Percentiles rank a stretch among this genome's conserved stretches.
phyloP scores from a whole-genome alignment of 2,329 filamentous ascomycete genomes.

The Aspergillus fijiensis region DNA sequence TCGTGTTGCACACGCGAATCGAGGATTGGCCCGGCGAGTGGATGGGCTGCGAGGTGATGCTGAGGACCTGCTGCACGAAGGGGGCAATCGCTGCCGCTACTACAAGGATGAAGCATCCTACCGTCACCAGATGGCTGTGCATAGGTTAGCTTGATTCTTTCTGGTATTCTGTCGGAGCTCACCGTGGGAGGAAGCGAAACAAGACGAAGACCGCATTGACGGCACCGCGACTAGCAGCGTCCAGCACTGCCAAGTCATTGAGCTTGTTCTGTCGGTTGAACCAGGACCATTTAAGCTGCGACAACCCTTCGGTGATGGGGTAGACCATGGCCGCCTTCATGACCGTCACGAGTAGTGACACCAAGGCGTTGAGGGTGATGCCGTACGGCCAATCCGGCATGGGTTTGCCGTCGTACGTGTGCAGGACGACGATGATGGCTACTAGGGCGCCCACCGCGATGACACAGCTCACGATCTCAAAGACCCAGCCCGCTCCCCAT shows the following conservation, averaged over 20 bases:
- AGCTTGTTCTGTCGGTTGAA: conserved; percentile 28
- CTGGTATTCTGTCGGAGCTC: too few species aligned
- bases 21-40: conserved; percentile 14
- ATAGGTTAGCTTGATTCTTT: not conserved
- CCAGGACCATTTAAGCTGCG: conserved; percentile 40
- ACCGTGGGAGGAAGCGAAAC: conserved; percentile 26
- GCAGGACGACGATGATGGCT: conserved; percentile 35
- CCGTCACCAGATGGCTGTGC: conserved; percentile 25
- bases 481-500: conserved; percentile 22
- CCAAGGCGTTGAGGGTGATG: conserved; percentile 34
- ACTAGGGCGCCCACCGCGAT: conserved; percentile 35
- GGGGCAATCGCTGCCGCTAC: conserved; percentile 31
- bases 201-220: conserved; percentile 31
- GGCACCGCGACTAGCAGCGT: conserved; percentile 35
- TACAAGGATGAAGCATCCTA: conserved; percentile 31
- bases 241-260: conserved; percentile 33
- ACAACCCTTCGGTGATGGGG: conserved; percentile 30
- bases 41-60: conserved; percentile 21
- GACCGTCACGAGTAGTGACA: conserved; percentile 30
- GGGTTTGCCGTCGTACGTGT: conserved; percentile 25
- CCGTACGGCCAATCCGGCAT: conserved; percentile 34
- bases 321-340: conserved; percentile 34
- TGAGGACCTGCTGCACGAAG: conserved; percentile 33
- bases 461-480: conserved; percentile 22
- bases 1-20: conserved; percentile 24